These are phyloP conservation scores for Alnus glutinosa DNA, from an alignment of 306 rosid species.

Conservation along the genomic window DNA sequence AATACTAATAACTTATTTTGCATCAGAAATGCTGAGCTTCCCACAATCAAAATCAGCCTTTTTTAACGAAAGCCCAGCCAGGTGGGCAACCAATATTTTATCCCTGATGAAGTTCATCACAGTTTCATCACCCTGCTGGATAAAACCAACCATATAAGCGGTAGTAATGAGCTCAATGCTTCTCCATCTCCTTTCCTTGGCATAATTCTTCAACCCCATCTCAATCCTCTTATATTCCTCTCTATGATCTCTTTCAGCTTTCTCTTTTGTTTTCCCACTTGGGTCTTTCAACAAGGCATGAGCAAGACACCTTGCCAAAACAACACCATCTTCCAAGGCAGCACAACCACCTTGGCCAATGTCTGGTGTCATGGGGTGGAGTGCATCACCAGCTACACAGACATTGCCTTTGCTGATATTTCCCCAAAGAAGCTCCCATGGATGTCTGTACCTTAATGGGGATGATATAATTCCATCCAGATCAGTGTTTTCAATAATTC, in stretches of 20 bases:
- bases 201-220: slow-evolving; percentile 36
- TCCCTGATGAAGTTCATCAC: neutral
- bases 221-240: slow-evolving; percentile 27
- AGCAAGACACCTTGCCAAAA: slow-evolving; percentile 34
- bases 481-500: slow-evolving; percentile 20
- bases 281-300: slow-evolving; percentile 14
- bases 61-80: neutral
- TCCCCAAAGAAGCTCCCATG: slow-evolving; percentile 66
- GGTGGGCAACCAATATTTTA: neutral
- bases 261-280: neutral
- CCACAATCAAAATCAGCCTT: slow-evolving; percentile 11
- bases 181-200: slow-evolving; percentile 25
- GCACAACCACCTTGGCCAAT: slow-evolving; percentile 66
- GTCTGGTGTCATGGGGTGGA: slow-evolving; percentile 75
- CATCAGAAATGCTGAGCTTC: neutral
- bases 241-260: neutral
- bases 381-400: slow-evolving; percentile 68
- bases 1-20: no score
- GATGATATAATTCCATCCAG: slow-evolving; percentile 32
- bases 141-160: slow-evolving; percentile 1
- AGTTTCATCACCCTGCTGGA: neutral
- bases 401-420: slow-evolving; percentile 62
- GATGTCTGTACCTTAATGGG: slow-evolving; percentile 56
- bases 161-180: neutral
- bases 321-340: slow-evolving; percentile 67